Evolutionary conservation across 116 monocot species (phyloP), one percentile per base, ranked within the genome.

Genomic region (Iris pallida): DNA sequence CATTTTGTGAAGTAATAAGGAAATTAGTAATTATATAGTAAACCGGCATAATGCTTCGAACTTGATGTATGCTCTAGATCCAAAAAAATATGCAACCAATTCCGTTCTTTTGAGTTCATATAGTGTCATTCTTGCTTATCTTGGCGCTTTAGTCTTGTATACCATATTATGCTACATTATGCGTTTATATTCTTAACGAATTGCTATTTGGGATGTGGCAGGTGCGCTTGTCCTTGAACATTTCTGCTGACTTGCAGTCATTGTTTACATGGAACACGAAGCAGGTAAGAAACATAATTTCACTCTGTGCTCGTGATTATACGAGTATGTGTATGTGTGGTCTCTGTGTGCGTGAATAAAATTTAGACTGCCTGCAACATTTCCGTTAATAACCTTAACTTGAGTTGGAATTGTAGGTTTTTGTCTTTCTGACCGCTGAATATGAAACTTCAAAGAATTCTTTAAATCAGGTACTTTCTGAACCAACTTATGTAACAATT

Each of bases 191-290:
- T 18, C 19, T 64, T 41, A 56, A 47, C 19, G 1, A 5, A 16
- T 63, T 42, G 20, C 45, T 51, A 18, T 54, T 13, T 82, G 60
- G n/a, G 69, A 83, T 79, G 83, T 83, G 60, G n/a, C 72, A 83
- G 83, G 83, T 83, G 5, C 72, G 40, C 55, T 30, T 83, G 83
- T 76, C 75, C 15, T 71, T 83, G 61, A 79, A 83, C 15, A 13
- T 83, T 12, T 79, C 83, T 15, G 42, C 58, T 64, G 74, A 83
- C 56, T 41, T 76, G 58, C 30, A 58, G 52, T 75, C 79, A 46
- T 47, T 79, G 61, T 83, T 83, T 57, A 83, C 83, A 53, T 83
- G 83, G 83, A 83, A 79, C 20, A 83, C 83, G 43, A 83, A 83
- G 66, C 83, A 83, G 83, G 83, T 73, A 17, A 20, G 30, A 30